Conservation (phyloP, 73 alveolate genomes). For the Uronychia binucleata region DNA sequence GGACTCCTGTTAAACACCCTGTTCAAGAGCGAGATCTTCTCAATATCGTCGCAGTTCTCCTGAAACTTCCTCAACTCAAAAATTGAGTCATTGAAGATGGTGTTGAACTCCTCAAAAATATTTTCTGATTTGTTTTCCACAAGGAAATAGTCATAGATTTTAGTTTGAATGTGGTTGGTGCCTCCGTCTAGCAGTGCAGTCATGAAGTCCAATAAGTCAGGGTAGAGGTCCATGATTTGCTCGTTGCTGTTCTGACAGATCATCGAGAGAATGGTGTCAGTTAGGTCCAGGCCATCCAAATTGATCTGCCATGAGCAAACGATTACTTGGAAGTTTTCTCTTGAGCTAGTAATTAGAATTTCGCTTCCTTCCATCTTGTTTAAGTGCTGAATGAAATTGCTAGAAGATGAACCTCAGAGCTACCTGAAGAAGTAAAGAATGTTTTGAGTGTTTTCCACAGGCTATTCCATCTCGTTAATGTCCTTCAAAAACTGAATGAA, state of each 20-base stretch:
- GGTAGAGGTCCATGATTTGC: background rate
- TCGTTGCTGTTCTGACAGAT: background rate
- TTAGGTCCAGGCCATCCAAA: background rate
- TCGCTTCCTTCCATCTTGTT: background rate
- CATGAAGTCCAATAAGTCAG: background rate
- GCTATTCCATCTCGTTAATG: background rate
- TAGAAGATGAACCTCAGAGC: background rate
- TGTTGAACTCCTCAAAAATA: background rate
- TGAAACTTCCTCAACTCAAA: background rate
- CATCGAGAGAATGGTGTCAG: background rate
- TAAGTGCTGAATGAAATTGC: background rate
- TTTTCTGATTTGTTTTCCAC: background rate
- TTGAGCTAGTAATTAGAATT: background rate
- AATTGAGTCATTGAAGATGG: background rate
- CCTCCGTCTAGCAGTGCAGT: background rate
- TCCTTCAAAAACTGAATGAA: background rate
- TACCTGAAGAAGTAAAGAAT: background rate
- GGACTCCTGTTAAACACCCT: background rate
- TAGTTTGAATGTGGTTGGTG: background rate
- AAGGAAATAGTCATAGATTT: background rate
- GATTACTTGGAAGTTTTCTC: background rate
- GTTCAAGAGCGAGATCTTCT: background rate
- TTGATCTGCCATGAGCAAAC: too few relatives aligned
- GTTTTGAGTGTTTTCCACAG: too few relatives aligned
- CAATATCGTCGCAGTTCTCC: background rate